A percentile compares a stretch with the other conserved stretches of the same genome.
phyloP scores from a whole-genome alignment of 352 stramenopile genomes.

The Thalassiosira tumida region DNA sequence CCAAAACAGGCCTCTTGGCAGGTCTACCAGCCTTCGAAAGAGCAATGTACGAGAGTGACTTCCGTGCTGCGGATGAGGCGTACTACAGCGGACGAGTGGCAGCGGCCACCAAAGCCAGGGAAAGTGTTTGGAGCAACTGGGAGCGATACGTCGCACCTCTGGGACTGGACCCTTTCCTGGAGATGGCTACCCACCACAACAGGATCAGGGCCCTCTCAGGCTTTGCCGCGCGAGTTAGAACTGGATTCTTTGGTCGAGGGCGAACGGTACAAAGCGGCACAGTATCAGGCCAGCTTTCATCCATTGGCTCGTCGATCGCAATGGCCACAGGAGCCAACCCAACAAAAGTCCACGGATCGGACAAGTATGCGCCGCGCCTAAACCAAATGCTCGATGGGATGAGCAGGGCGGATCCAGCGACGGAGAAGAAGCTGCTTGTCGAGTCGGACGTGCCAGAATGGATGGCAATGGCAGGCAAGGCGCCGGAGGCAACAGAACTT shows the following conservation, averaged over 20 bases:
- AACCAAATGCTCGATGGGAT: neutral
- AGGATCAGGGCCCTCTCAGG: neutral
- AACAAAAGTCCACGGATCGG: neutral
- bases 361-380: neutral
- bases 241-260: neutral
- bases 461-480: neutral
- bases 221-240: neutral
- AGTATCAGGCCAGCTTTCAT: neutral
- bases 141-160: slow-evolving; percentile 6
- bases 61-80: slow-evolving; percentile 43
- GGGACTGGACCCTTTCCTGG: slow-evolving; percentile 44
- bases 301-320: neutral
- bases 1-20: slow-evolving; percentile 55
- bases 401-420: neutral
- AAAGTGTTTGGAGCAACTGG: slow-evolving; percentile 33
- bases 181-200: neutral
- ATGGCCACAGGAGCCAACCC: neutral
- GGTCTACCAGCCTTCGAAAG: slow-evolving; percentile 17
- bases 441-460: neutral
- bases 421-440: neutral
- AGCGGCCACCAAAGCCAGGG: slow-evolving; percentile 34
- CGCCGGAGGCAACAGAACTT: neutral
- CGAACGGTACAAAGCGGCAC: neutral
- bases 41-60: slow-evolving; percentile 38
- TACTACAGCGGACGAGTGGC: slow-evolving; percentile 42